phyloP scores from a whole-genome alignment of 345 rosid species.

The Abelmoschus esculentus region DNA sequence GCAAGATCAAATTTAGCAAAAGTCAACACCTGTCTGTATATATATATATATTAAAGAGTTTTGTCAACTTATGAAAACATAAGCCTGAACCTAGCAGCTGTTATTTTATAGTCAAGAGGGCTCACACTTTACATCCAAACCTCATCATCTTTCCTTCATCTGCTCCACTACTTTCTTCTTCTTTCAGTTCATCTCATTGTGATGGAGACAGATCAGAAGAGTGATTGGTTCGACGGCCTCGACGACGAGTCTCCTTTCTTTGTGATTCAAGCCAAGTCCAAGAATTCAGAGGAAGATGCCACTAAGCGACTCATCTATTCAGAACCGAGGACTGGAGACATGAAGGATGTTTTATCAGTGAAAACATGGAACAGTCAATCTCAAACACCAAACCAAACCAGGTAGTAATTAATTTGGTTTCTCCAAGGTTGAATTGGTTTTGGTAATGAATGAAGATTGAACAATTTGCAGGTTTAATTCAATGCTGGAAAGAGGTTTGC shows the following conservation, averaged over 20 bases:
- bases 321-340: constrained; percentile 49
- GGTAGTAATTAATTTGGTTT: constrained; percentile 10
- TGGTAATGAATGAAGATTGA: not conserved
- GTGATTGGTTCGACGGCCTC: constrained; percentile 16
- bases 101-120: too few relatives aligned
- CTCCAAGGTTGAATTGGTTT: not conserved
- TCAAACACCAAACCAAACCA: constrained; percentile 22
- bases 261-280: constrained; percentile 17
- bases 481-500: constrained; percentile 23
- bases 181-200: not conserved
- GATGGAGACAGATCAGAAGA: constrained; percentile 28
- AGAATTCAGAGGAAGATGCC: constrained; percentile 18
- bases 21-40: not conserved
- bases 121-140: too few relatives aligned
- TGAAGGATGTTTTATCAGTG: constrained; percentile 36
- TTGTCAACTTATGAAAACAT: not conserved
- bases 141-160: constrained; percentile 15
- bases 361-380: constrained; percentile 18
- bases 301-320: constrained; percentile 33
- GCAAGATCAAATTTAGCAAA: not conserved
- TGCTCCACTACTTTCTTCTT: constrained; percentile 34
- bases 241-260: constrained; percentile 48
- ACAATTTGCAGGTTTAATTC: constrained; percentile 16
- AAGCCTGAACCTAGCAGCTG: too few relatives aligned
- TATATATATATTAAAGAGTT: too few relatives aligned